These are phyloP conservation scores for Debaryomyces subglobosus DNA, from an alignment of 1,139 yeast species.

Conservation along the genomic window DNA sequence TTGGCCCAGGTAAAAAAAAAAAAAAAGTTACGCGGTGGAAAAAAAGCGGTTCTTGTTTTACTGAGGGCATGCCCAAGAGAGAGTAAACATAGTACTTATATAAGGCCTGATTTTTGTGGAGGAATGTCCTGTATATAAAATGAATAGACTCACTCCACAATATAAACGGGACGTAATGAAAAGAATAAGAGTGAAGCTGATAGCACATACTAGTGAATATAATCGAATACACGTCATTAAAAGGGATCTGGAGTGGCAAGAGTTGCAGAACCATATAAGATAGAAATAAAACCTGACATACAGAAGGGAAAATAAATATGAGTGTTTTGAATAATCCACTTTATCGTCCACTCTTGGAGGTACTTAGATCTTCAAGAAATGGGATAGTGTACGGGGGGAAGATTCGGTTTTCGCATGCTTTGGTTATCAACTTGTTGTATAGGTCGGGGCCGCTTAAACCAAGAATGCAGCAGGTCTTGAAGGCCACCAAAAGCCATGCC, in stretches of 20 bases:
- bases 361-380: slow-evolving; percentile 45
- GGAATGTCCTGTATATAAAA: neutral
- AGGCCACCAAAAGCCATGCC: slow-evolving; percentile 69
- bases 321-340: slow-evolving; percentile 29
- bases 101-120: neutral
- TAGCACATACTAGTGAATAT: neutral
- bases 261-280: neutral
- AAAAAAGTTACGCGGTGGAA: neutral
- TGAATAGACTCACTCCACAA: neutral
- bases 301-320: slow-evolving; percentile 14
- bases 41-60: neutral
- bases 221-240: neutral
- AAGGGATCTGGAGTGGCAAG: neutral
- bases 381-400: slow-evolving; percentile 76
- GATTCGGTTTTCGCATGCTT: slow-evolving; percentile 72
- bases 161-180: neutral
- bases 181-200: neutral
- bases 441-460: slow-evolving; percentile 52
- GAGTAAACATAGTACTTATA: neutral
- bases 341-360: slow-evolving; percentile 44
- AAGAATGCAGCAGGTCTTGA: slow-evolving; percentile 51
- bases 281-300: neutral
- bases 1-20: neutral
- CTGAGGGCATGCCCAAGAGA: neutral
- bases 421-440: slow-evolving; percentile 63